phyloP scores from a whole-genome alignment of 495 filamentous ascomycete species.

The Xylaria telfairii region DNA sequence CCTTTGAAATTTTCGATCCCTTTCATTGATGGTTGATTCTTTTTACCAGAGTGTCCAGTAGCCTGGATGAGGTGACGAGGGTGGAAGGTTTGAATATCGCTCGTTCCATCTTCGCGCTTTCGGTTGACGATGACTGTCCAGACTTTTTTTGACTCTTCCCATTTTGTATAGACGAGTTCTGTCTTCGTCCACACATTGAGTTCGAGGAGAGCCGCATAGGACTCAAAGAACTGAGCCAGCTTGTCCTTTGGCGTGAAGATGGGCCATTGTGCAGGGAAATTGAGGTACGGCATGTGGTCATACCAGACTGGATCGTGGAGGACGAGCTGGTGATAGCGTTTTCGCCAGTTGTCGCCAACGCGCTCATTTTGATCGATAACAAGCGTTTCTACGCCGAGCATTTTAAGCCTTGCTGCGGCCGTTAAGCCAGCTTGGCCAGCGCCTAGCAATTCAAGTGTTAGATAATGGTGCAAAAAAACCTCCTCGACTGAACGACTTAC shows the following conservation, averaged over 20 bases:
- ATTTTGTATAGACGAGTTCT: conserved; percentile 54
- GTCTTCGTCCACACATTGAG: conserved; percentile 70
- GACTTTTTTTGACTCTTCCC: conserved; percentile 51
- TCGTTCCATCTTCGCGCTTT: conserved; percentile 48
- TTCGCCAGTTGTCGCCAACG: conserved; percentile 74
- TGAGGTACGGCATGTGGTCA: conserved; percentile 70
- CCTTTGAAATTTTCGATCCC: conserved; percentile 61
- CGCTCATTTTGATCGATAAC: conserved; percentile 66
- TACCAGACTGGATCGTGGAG: conserved; percentile 72
- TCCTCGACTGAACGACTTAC: neutral
- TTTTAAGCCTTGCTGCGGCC: conserved; percentile 67
- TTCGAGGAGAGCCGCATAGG: conserved; percentile 67
- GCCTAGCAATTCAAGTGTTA: neutral
- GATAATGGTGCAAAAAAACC: neutral
- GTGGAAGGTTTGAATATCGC: conserved; percentile 48
- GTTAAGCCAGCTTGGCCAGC: conserved; percentile 58
- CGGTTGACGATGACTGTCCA: conserved; percentile 65
- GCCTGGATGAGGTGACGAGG: conserved; percentile 68
- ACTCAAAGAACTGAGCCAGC: conserved; percentile 73
- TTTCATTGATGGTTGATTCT: conserved; percentile 62
- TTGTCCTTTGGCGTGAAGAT: conserved; percentile 75
- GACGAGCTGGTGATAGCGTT: conserved; percentile 57
- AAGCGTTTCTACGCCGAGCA: conserved; percentile 61
- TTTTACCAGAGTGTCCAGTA: conserved; percentile 71
- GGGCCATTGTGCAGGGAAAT: conserved; percentile 67